phyloP scores from a whole-genome alignment of 169 alveolate species.

The Eimeria tenella region DNA sequence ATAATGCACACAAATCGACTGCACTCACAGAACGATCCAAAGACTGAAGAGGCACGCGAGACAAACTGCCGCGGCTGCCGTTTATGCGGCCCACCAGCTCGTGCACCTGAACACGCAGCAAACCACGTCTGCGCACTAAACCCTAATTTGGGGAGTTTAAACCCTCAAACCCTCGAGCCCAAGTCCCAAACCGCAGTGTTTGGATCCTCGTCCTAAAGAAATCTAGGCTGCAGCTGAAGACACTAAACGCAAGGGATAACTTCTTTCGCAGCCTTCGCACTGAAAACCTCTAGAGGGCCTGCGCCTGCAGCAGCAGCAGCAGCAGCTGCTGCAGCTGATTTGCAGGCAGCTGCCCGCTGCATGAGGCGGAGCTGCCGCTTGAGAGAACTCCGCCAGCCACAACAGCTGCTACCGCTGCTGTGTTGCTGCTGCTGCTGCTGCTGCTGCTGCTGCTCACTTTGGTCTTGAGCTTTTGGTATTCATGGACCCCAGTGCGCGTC shows the following conservation, averaged over 20 bases:
- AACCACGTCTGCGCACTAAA: neutral
- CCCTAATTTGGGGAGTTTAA: neutral
- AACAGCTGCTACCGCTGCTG: neutral
- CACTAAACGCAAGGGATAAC: too few relatives aligned
- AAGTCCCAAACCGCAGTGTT: too few relatives aligned
- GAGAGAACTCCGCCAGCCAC: neutral
- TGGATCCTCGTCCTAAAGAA: too few relatives aligned
- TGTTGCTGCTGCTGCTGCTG: constrained; percentile 1
- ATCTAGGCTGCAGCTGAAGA: too few relatives aligned
- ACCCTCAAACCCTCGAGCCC: too few relatives aligned
- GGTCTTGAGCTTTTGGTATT: constrained; percentile 54
- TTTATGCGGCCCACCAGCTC: constrained; percentile 38
- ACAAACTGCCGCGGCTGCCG: constrained; percentile 70
- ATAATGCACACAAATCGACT: constrained; percentile 82
- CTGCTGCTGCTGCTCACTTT: constrained; percentile 45
- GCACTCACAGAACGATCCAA: constrained; percentile 52
- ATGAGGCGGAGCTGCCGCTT: neutral
- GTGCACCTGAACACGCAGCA: constrained; percentile 31
- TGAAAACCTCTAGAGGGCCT: too few relatives aligned
- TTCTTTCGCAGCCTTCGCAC: too few relatives aligned
- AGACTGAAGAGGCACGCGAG: constrained; percentile 77
- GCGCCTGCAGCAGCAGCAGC: neutral
- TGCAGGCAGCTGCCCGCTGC: neutral
- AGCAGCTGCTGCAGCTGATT: neutral
- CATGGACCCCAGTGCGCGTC: constrained; percentile 76